Evolutionary conservation across 306 rosid genomes (phyloP), one percentile per base, ranked within the genome.

Genomic region (Vigna mungo): DNA sequence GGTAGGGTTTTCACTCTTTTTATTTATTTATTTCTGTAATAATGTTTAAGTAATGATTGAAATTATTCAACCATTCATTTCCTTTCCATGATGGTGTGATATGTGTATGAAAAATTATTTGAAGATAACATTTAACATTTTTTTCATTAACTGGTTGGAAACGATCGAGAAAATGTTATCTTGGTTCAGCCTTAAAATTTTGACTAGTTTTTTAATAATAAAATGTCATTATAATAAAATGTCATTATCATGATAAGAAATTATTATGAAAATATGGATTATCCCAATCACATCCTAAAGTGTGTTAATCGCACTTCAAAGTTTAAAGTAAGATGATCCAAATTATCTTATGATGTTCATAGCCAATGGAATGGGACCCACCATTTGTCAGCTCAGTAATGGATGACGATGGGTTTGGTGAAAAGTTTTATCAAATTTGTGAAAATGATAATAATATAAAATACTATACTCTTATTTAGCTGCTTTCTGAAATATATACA

Each of bases 11-110:
- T 62, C 68, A 62, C 3, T 27, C 5, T 27, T 60, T 27, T 58
- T 58, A 23, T 23, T 23, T 23, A 23, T 32, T 59, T 60, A 32
- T 32, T n/a, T 21, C 2, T 0, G 47, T 16, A 34, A 62, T 62
- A 36, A 41, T 23, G 20, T 36, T 21, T 16, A 34, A 62, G 68
- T 62, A 9, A 62, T 62, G 23, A 62, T 36, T 62, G 68, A n/a
- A 62, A 36, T 62, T 62, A 62, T 36, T 62, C 68, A 62, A 62
- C 47, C 68, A 8, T 47, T 32, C 32, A 65, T 65, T 62, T 62
- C n/a, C 14, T 58, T 25, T 25, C 69, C 37, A 17, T 17, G 51
- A 4, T 65, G 51, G 17, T 18, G 32, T 65, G n/a, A n/a, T n/a
- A n/a, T 37, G 39, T 18, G 12, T 64, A 18, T 13, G 34, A 58